Percentiles rank a stretch among this genome's conserved stretches.
These are phyloP conservation scores for Phytopythium helicoides DNA, from an alignment of 352 stramenopile genomes.

Conservation along the genomic window DNA sequence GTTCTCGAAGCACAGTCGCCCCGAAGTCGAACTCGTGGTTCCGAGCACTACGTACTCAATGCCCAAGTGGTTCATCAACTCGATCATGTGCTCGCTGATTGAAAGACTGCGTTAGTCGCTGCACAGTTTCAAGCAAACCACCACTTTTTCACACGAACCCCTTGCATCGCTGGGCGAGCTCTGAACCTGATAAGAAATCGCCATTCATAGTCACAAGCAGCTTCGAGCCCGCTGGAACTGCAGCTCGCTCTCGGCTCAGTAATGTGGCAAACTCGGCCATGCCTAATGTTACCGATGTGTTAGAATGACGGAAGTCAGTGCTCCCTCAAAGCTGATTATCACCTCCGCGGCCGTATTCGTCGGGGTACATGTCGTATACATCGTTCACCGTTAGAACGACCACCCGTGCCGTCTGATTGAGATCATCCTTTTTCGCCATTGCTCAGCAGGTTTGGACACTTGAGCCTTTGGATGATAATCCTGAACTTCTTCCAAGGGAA, in stretches of 20 bases:
- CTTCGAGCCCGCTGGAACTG: slow-evolving; percentile 40
- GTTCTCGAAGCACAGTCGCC: slow-evolving; percentile 38
- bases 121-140: background rate
- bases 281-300: too few relatives aligned
- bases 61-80: slow-evolving; percentile 70
- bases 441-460: too few relatives aligned
- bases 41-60: slow-evolving; percentile 76
- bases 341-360: slow-evolving; percentile 55
- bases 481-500: too few relatives aligned
- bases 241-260: slow-evolving; percentile 39
- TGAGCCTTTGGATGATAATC: too few relatives aligned
- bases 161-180: slow-evolving; percentile 63
- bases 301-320: too few relatives aligned
- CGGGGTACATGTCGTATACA: slow-evolving; percentile 71
- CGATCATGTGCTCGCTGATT: slow-evolving; percentile 68
- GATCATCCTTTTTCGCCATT: too few relatives aligned
- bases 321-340: too few relatives aligned
- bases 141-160: slow-evolving; percentile 27
- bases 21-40: slow-evolving; percentile 87
- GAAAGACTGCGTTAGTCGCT: background rate
- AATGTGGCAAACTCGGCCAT: slow-evolving; percentile 73
- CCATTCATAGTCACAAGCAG: slow-evolving; percentile 75
- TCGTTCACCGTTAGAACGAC: slow-evolving; percentile 72
- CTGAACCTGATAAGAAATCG: slow-evolving; percentile 72
- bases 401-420: slow-evolving; percentile 6